Evolutionary conservation across 768 basidiomycete genomes (phyloP), one percentile per base, ranked within the genome.

Genomic region (Lactifluus subvellereus): DNA sequence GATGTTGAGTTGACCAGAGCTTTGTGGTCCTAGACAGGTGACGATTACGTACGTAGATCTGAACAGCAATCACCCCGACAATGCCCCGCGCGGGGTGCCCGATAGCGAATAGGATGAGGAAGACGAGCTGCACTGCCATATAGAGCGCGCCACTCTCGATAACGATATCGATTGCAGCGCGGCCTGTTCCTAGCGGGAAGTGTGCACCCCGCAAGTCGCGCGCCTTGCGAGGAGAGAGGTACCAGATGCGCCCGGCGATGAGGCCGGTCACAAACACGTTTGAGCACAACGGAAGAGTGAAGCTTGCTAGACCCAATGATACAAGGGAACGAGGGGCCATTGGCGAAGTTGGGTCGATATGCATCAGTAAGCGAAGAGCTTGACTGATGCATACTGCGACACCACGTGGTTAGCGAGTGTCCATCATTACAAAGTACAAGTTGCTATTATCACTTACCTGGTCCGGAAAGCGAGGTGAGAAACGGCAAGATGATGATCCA

Each of bases 261-360:
- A 81, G 74, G 14, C 57, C 51, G 6, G 79, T 80, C 38, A 79
- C 72, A 30, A 79, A 58, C 66, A 77, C 55, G 60, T 80, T 81
- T 7, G 77, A 74, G 56, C 71, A 72, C 40, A 80, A 72, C 4
- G 79, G 77, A 40, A 80, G 73, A 32, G 63, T 27, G 43, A 76
- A 80, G 14, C 63, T 70, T 0, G 77, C 77, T 16, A 73, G 72
- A 32, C 73, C 73, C 6, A 79, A 67, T 2, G 78, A 73, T n/a
- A 59, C 47, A 3, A 64, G 5, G 10, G 53, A 42, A 18, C 6
- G 6, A 16, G 62, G 62, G 1, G 38, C 53, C 1, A 50, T 33
- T 10, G 52, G 47, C 20, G 53, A 50, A 32, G 30, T 54, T 2
- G 62, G 62, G 40, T 64, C 13, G 3, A 55, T 50, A 6, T 0